A percentile compares a stretch with the other conserved stretches of the same genome.
These are phyloP conservation scores for Ceraceosorus guamensis DNA, from an alignment of 1,284 basidiomycete species.

Conservation along the genomic window DNA sequence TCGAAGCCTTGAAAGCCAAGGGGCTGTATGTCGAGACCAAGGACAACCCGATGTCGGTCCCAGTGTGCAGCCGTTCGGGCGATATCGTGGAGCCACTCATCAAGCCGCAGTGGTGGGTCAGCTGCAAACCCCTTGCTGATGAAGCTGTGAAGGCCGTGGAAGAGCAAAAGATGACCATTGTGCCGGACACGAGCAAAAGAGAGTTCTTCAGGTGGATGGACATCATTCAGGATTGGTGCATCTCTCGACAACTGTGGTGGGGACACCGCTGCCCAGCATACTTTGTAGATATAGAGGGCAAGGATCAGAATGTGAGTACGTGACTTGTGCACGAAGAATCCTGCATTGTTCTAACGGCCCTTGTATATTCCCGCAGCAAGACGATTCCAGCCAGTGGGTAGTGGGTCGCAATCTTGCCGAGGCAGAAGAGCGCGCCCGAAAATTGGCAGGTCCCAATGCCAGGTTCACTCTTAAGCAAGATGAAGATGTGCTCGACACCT, in stretches of 20 bases:
- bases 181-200: slow-evolving; percentile 75
- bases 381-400: slow-evolving; percentile 59
- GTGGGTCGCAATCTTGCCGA: slow-evolving; percentile 75
- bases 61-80: slow-evolving; percentile 54
- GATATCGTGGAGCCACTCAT: slow-evolving; percentile 92
- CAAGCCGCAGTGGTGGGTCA: slow-evolving; percentile 99
- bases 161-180: slow-evolving; percentile 55
- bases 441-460: slow-evolving; percentile 62
- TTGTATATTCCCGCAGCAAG: too few relatives aligned
- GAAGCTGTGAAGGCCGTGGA: slow-evolving; percentile 64
- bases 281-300: slow-evolving; percentile 77
- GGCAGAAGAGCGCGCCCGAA: slow-evolving; percentile 69
- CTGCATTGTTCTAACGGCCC: too few relatives aligned
- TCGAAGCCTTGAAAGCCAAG: slow-evolving; percentile 75
- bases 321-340: too few relatives aligned
- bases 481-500: slow-evolving; percentile 95
- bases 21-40: slow-evolving; percentile 85
- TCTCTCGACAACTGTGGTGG: slow-evolving; percentile 99
- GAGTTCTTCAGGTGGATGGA: slow-evolving; percentile 98
- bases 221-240: slow-evolving; percentile 96
- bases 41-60: slow-evolving; percentile 55
- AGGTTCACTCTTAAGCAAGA: slow-evolving; percentile 79
- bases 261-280: slow-evolving; percentile 95
- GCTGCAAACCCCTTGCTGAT: slow-evolving; percentile 83
- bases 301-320: slow-evolving; percentile 67